A percentile compares a stretch with the other conserved stretches of the same genome.
phyloP scores from a whole-genome alignment of 495 filamentous ascomycete genomes.

The Podospora tetraspora region DNA sequence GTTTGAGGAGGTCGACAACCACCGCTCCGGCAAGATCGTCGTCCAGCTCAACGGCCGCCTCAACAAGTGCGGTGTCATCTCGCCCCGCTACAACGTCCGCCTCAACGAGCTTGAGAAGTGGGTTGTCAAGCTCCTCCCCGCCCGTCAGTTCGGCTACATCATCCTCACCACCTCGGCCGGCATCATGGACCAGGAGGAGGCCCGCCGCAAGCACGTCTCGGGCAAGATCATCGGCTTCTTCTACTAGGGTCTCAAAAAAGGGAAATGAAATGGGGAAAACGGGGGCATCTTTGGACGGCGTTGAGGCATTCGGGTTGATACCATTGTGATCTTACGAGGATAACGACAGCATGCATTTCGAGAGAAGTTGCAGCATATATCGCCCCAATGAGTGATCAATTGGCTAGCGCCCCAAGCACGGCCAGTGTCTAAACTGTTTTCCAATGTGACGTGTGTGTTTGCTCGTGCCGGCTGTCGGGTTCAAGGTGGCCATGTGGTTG shows the following conservation, averaged over 20 bases:
- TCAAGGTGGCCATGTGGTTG: not conserved
- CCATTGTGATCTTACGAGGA: slow-evolving; percentile 14
- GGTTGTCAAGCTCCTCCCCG: slow-evolving; percentile 95
- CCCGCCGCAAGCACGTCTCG: slow-evolving; percentile 91
- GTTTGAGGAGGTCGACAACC: slow-evolving; percentile 99
- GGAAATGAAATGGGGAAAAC: slow-evolving; percentile 14
- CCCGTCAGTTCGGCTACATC: slow-evolving; percentile 99
- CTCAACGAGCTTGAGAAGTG: slow-evolving; percentile 97
- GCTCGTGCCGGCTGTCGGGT: not conserved
- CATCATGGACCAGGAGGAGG: slow-evolving; percentile 99
- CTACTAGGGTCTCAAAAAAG: slow-evolving; percentile 55
- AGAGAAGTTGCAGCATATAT: slow-evolving; percentile 13
- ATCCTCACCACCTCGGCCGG: slow-evolving; percentile 97
- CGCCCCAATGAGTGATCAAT: slow-evolving; percentile 12
- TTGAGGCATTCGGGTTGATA: slow-evolving; percentile 16
- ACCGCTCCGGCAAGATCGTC: slow-evolving; percentile 97
- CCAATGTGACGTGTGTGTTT: not conserved
- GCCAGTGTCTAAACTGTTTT: not conserved
- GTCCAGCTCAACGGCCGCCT: slow-evolving; percentile 92
- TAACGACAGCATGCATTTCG: slow-evolving; percentile 16
- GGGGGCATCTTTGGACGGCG: slow-evolving; percentile 12
- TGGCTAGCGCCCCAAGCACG: slow-evolving; percentile 2
- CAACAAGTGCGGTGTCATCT: slow-evolving; percentile 99
- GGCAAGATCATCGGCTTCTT: slow-evolving; percentile 97
- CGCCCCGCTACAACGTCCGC: slow-evolving; percentile 96